Evolutionary conservation across 768 basidiomycete genomes (phyloP).

Genomic region (Phanerochaete carnosa): DNA sequence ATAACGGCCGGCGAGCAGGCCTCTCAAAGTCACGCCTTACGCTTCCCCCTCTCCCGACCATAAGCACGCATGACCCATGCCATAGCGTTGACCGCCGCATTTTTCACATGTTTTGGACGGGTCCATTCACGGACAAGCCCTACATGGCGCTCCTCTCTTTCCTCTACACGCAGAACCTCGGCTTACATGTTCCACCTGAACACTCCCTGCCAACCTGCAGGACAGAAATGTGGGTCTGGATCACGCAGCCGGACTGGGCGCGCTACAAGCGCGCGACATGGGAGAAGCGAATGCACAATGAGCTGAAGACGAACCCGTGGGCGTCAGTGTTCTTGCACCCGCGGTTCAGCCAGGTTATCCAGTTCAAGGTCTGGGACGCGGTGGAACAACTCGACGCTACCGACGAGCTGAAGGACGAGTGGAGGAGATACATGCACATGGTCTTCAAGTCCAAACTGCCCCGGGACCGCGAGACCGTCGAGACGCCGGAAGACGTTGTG

Average conservation of each 20-base stretch:
- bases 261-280: slow-evolving; percentile 80
- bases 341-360: slow-evolving; percentile 85
- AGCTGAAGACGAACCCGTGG: slow-evolving; percentile 86
- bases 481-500: neutral
- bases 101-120: slow-evolving; percentile 99
- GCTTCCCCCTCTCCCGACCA: slow-evolving; percentile 47
- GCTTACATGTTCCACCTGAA: slow-evolving; percentile 54
- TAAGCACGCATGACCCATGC: slow-evolving; percentile 51
- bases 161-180: slow-evolving; percentile 95
- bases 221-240: slow-evolving; percentile 97
- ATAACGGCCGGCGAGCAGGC: neutral
- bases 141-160: slow-evolving; percentile 95
- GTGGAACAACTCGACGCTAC: slow-evolving; percentile 92
- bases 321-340: slow-evolving; percentile 91
- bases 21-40: slow-evolving; percentile 37
- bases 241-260: slow-evolving; percentile 81
- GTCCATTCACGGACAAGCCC: slow-evolving; percentile 97
- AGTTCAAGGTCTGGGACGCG: slow-evolving; percentile 98
- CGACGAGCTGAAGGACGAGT: slow-evolving; percentile 85
- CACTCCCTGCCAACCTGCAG: slow-evolving; percentile 54
- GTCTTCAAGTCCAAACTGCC: slow-evolving; percentile 23
- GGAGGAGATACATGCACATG: slow-evolving; percentile 44
- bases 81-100: slow-evolving; percentile 87
- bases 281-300: slow-evolving; percentile 72
- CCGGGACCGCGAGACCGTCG: too few species aligned